These are phyloP conservation scores for Ordospora pajunii DNA, from an alignment of 371 early-diverging fungal genomes.

Conservation along the genomic window DNA sequence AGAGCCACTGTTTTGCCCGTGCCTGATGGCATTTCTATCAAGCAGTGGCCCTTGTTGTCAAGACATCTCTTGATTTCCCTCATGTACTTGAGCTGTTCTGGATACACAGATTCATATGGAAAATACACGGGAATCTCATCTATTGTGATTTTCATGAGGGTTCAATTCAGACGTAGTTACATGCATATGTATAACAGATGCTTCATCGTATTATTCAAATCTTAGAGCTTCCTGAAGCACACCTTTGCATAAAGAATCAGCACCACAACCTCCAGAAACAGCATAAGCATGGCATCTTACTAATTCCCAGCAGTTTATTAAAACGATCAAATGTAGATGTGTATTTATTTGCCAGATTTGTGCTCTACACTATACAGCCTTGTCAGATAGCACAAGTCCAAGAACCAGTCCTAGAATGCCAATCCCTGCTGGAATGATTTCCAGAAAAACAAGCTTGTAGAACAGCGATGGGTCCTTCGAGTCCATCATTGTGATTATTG, in stretches of 20 bases:
- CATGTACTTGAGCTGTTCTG: slow-evolving; percentile 97
- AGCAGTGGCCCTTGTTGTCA: slow-evolving; percentile 80
- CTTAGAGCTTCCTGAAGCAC: too few relatives aligned
- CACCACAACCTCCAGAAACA: too few relatives aligned
- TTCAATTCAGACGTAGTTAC: too few relatives aligned
- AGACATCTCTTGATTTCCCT: slow-evolving; percentile 78
- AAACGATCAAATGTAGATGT: too few relatives aligned
- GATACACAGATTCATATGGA: slow-evolving; percentile 96
- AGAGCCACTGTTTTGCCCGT: slow-evolving; percentile 96
- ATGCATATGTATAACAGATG: too few relatives aligned
- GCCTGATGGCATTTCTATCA: slow-evolving; percentile 98
- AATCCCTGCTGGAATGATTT: slow-evolving; percentile 57
- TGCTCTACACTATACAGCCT: not conserved
- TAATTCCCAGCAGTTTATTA: too few relatives aligned
- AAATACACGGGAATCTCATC: slow-evolving; percentile 87
- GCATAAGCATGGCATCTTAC: too few relatives aligned
- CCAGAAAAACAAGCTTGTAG: slow-evolving; percentile 59
- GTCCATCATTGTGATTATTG: slow-evolving; percentile 57
- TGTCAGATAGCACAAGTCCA: slow-evolving; percentile 42
- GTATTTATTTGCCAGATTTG: not conserved
- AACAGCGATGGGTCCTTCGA: slow-evolving; percentile 56
- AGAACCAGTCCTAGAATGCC: slow-evolving; percentile 59
- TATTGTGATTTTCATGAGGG: slow-evolving; percentile 62
- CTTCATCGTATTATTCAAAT: not conserved
- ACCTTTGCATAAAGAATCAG: too few relatives aligned